These are phyloP conservation scores for Emergomyces africanus DNA, from an alignment of 2,329 filamentous ascomycete genomes.

Conservation along the genomic window DNA sequence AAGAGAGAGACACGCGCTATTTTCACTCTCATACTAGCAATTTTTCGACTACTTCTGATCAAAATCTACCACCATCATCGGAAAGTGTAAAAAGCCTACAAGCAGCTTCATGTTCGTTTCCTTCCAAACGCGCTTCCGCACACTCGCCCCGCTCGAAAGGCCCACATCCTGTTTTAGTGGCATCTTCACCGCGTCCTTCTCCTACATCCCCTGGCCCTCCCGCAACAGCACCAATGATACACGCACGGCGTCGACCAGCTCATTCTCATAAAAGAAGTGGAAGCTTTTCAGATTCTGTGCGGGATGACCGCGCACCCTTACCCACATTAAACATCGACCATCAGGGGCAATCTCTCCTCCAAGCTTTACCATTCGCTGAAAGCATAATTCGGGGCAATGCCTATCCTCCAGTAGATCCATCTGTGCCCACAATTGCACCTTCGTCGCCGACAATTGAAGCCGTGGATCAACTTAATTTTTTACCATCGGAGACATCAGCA, in stretches of 20 bases:
- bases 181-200: conserved; percentile 17
- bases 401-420: conserved; percentile 68
- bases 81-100: conserved; percentile 42
- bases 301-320: conserved; percentile 50
- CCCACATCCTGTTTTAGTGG: conserved; percentile 30
- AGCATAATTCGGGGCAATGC: conserved; percentile 79
- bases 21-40: conserved; percentile 20
- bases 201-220: conserved; percentile 17
- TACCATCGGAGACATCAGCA: background rate
- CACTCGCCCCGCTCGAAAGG: conserved; percentile 21
- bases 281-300: conserved; percentile 72
- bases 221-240: conserved; percentile 18
- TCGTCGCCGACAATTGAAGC: conserved; percentile 31
- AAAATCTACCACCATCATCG: conserved; percentile 24
- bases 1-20: conserved; percentile 5
- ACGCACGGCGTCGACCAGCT: conserved; percentile 34
- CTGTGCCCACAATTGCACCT: conserved; percentile 54
- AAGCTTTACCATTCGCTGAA: conserved; percentile 58
- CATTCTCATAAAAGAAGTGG: conserved; percentile 63
- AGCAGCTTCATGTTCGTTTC: conserved; percentile 48
- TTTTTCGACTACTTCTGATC: conserved; percentile 22
- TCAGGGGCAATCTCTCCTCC: conserved; percentile 34
- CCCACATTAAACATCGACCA: conserved; percentile 34
- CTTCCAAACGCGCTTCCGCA: conserved; percentile 29
- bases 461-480: conserved; percentile 16